Conservation (phyloP, 148 eudicot genomes). For the Chenopodium formosanum region DNA sequence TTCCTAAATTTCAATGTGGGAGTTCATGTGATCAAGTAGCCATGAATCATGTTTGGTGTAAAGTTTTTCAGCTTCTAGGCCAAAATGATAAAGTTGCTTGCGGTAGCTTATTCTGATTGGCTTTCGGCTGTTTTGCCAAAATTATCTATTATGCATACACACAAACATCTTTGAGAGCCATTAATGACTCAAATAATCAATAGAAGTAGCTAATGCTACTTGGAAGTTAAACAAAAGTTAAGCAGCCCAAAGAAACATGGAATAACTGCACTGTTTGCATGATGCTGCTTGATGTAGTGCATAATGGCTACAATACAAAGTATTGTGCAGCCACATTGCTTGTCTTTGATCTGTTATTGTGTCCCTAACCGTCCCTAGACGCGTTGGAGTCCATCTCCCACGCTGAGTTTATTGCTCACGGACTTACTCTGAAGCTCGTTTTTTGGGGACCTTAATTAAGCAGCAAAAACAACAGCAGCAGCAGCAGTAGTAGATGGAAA, state of each 20-base stretch:
- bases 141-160: neutral
- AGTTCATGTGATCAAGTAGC: neutral
- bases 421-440: neutral
- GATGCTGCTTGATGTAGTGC: neutral
- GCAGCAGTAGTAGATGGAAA: neutral
- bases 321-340: neutral
- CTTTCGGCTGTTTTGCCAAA: neutral
- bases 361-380: neutral
- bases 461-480: neutral
- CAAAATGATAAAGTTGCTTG: too few species aligned
- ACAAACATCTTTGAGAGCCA: neutral
- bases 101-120: neutral
- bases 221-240: neutral
- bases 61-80: neutral
- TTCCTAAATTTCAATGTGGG: neutral
- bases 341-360: neutral
- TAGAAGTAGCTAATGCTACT: too few species aligned
- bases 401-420: neutral
- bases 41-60: neutral
- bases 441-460: neutral
- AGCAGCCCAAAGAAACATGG: neutral
- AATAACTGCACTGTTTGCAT: neutral
- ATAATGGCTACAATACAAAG: neutral
- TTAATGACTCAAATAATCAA: too few species aligned
- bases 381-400: neutral